phyloP scores from a whole-genome alignment of 108 stramenopile genomes.

The Halocafeteria seosinensis region DNA sequence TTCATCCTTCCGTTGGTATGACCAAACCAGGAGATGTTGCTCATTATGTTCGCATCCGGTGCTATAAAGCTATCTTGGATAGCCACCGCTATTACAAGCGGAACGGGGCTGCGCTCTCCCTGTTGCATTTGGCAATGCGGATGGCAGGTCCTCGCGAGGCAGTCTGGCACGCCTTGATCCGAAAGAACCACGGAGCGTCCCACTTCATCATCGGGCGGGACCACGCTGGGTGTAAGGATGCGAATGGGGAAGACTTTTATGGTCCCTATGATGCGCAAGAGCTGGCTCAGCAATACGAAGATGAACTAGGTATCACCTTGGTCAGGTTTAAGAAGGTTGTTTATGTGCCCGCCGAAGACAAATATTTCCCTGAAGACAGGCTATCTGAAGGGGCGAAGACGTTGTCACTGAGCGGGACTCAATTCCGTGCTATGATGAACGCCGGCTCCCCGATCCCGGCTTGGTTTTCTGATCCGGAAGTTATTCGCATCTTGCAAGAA shows the following conservation, averaged over 20 bases:
- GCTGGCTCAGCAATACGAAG: constrained; percentile 58
- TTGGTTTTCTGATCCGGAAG: constrained; percentile 97
- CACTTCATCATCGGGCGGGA: constrained; percentile 98
- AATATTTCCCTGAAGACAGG: constrained; percentile 87
- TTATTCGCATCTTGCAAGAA: constrained; percentile 75
- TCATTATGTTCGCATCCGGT: constrained; percentile 41
- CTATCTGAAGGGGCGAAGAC: constrained; percentile 67
- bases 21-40: constrained; percentile 92
- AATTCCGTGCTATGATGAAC: constrained; percentile 95
- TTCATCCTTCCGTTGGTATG: constrained; percentile 95
- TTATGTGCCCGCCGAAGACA: constrained; percentile 75
- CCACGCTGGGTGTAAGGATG: constrained; percentile 94
- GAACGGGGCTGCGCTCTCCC: constrained; percentile 77
- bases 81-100: constrained; percentile 64
- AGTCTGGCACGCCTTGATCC: constrained; percentile 98
- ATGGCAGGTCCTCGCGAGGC: constrained; percentile 99
- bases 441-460: constrained; percentile 96
- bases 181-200: constrained; percentile 99
- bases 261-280: constrained; percentile 97
- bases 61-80: constrained; percentile 92
- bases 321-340: constrained; percentile 85
- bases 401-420: constrained; percentile 83
- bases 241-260: constrained; percentile 91
- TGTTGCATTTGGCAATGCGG: constrained; percentile 98
- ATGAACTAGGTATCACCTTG: constrained; percentile 70